phyloP scores from a whole-genome alignment of 2,329 filamentous ascomycete genomes.

The Rachicladosporium sp. region DNA sequence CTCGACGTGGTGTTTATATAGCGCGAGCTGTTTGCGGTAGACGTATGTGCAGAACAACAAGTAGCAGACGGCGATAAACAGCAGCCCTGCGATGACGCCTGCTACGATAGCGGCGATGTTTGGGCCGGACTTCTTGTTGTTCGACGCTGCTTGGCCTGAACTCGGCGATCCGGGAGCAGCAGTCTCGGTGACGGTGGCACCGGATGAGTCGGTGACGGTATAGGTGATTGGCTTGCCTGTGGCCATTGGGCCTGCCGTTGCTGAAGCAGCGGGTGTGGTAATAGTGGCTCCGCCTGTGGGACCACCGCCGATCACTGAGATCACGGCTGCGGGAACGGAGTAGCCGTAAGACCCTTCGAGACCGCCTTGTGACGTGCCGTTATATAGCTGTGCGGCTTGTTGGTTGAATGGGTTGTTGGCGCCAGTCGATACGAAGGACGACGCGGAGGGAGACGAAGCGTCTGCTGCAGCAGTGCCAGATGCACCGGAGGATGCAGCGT shows the following conservation, averaged over 20 bases:
- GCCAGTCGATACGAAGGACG: slow-evolving; percentile 17
- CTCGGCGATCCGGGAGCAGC: slow-evolving; percentile 29
- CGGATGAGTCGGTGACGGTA: slow-evolving; percentile 43
- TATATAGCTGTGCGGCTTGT: slow-evolving; percentile 37
- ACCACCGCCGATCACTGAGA: slow-evolving; percentile 55
- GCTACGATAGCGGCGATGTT: slow-evolving; percentile 45
- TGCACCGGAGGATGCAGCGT: slow-evolving; percentile 5
- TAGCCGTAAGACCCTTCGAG: slow-evolving; percentile 55
- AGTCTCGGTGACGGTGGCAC: slow-evolving; percentile 35
- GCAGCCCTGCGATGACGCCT: slow-evolving; percentile 51
- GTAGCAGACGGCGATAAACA: slow-evolving; percentile 50
- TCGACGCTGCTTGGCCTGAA: slow-evolving; percentile 23
- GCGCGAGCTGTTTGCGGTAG: slow-evolving; percentile 56
- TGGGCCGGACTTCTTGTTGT: slow-evolving; percentile 21
- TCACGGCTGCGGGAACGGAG: slow-evolving; percentile 52
- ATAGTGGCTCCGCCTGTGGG: slow-evolving; percentile 56
- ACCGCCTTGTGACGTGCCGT: slow-evolving; percentile 38
- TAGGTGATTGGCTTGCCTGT: slow-evolving; percentile 60
- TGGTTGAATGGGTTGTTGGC: slow-evolving; percentile 34
- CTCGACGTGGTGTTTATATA: slow-evolving; percentile 59
- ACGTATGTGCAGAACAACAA: slow-evolving; percentile 62
- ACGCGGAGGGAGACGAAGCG: neutral
- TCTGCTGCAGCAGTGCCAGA: slow-evolving; percentile 1
- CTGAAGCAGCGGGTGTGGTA: slow-evolving; percentile 49
- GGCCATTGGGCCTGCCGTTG: slow-evolving; percentile 56